A percentile compares a stretch with the other conserved stretches of the same genome.
Evolutionary conservation across 192 early-diverging fungal genomes (phyloP).

Genomic region (Podila horticola): DNA sequence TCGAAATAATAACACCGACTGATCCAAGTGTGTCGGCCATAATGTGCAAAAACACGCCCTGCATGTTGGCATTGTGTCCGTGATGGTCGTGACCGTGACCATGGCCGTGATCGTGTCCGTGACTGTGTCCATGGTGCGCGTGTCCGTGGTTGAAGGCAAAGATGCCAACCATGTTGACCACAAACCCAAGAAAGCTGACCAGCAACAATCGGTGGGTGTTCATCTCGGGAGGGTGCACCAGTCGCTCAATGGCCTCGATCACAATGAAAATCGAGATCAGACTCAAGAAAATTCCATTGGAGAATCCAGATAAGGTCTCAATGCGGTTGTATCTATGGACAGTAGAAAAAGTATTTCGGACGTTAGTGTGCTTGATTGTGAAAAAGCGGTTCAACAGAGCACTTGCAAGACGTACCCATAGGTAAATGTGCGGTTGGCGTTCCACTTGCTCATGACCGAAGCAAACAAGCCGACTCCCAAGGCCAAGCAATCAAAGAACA

Average conservation of each 20-base stretch:
- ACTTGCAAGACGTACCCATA: constrained; percentile 54
- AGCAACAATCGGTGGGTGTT: constrained; percentile 85
- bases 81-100: constrained; percentile 68
- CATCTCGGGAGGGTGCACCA: constrained; percentile 88
- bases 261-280: constrained; percentile 91
- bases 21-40: constrained; percentile 95
- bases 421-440: constrained; percentile 78
- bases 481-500: constrained; percentile 97
- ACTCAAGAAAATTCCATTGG: constrained; percentile 91
- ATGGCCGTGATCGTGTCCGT: constrained; percentile 71
- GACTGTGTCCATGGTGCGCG: constrained; percentile 64
- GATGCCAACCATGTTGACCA: constrained; percentile 94
- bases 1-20: constrained; percentile 96
- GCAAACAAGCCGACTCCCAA: constrained; percentile 89
- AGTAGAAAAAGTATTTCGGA: background rate
- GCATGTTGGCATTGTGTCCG: constrained; percentile 86
- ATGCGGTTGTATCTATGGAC: constrained; percentile 78
- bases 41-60: constrained; percentile 95
- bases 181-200: constrained; percentile 89
- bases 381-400: constrained; percentile 10
- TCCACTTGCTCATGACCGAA: constrained; percentile 92
- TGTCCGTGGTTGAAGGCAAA: constrained; percentile 92
- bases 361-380: constrained; percentile 44
- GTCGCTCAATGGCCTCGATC: constrained; percentile 89
- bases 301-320: constrained; percentile 93